Conservation (phyloP, 345 rosid genomes). For the Aquilaria yunnanensis region DNA sequence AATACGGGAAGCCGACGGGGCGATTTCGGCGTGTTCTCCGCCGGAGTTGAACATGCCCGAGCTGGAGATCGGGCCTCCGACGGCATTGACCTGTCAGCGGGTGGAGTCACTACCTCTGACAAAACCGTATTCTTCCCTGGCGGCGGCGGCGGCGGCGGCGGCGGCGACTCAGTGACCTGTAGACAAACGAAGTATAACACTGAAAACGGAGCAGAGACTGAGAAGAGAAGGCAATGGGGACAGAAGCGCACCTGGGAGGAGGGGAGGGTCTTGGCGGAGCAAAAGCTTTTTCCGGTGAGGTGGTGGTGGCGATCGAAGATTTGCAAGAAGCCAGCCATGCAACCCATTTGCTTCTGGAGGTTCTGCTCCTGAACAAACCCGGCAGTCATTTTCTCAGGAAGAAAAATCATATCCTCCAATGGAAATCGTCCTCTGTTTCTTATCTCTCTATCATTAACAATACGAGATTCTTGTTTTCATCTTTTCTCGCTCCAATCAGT, state of each 20-base stretch:
- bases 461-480: no score
- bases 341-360: conserved; percentile 72
- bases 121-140: conserved; percentile 18
- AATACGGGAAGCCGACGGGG: conserved; percentile 46
- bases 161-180: conserved; percentile 31
- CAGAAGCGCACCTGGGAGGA: conserved; percentile 24
- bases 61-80: conserved; percentile 31
- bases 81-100: conserved; percentile 21
- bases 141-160: conserved; percentile 8
- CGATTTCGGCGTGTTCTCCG: conserved; percentile 13
- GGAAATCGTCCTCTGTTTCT: neutral
- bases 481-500: neutral
- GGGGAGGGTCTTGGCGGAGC: conserved; percentile 57
- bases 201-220: neutral
- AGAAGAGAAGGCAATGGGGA: no score
- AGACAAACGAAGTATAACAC: neutral
- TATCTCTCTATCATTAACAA: neutral
- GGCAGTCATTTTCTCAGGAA: conserved; percentile 23
- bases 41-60: conserved; percentile 24
- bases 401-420: neutral
- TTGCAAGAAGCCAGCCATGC: conserved; percentile 97
- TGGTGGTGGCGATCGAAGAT: conserved; percentile 83
- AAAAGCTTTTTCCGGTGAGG: conserved; percentile 59
- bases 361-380: conserved; percentile 44
- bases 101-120: no score